phyloP scores from a whole-genome alignment of 108 stramenopile species.

The Aurantiochytrium sp. region DNA sequence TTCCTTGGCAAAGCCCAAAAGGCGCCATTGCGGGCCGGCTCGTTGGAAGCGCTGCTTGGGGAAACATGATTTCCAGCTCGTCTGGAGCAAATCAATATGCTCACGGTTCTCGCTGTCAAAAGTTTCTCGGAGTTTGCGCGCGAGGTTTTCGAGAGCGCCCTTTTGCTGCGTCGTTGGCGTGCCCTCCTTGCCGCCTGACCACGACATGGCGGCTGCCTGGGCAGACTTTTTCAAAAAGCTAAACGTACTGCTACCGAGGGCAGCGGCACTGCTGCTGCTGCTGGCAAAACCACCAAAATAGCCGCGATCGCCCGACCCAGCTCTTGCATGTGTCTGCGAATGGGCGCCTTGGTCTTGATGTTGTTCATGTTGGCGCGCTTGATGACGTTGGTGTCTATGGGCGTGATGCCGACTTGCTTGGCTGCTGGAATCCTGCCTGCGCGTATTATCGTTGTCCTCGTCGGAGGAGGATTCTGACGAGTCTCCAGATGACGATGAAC shows the following conservation, averaged over 20 bases:
- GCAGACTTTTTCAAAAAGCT: slow-evolving; percentile 11
- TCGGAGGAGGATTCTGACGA: neutral
- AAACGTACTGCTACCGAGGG: neutral
- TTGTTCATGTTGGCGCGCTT: too few relatives aligned
- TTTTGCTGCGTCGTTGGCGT: slow-evolving; percentile 1
- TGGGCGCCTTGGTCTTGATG: too few relatives aligned
- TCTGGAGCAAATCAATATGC: neutral
- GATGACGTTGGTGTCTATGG: too few relatives aligned
- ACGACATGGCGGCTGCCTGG: neutral
- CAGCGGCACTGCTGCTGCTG: neutral
- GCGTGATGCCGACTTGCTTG: too few relatives aligned
- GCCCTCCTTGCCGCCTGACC: neutral
- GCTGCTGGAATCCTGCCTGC: too few relatives aligned
- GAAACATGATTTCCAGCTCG: neutral
- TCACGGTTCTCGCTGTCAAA: neutral
- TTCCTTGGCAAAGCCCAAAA: neutral
- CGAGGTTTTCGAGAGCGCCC: neutral
- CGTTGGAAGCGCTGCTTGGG: neutral
- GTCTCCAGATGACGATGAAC: neutral
- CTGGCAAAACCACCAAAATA: neutral
- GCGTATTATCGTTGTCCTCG: neutral
- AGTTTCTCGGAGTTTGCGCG: neutral
- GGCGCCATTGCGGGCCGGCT: neutral
- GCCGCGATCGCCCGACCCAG: neutral
- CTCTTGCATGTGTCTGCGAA: too few relatives aligned